Evolutionary conservation across 2,329 filamentous ascomycete genomes (phyloP), one percentile per base, ranked within the genome.

Genomic region (Ciborinia camelliae): DNA sequence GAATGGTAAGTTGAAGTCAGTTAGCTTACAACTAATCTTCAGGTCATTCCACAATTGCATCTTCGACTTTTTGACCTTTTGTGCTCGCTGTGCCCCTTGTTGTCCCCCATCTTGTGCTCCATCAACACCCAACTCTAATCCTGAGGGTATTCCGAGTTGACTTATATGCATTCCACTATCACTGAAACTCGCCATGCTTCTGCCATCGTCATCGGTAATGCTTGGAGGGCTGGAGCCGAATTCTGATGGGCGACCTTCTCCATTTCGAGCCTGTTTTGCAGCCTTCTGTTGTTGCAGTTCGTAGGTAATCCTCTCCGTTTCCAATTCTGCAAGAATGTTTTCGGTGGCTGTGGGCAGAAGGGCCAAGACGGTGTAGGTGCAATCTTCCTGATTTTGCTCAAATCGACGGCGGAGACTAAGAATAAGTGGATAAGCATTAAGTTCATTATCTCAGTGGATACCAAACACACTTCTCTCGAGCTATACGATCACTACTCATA

Each of bases 361-460:
- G 37, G 94, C 95, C n/a, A 98, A 87, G 52, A 98, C 92, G 45
- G 95, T 99, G 76, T 96, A 97, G 55, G 94, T 97, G 79, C 95
- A 99, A 78, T 99, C 95, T 76, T 97, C 94, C 76, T 99, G 95
- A 77, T 99, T 99, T 79, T 99, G 95, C 77, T 98, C 92, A 79
- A 99, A 99, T 74, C 95, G 90, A 66, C 95, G 90, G 60, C 93
- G 92, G 67, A 99, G 85, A 78, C 94, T 98, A 41, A 51, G 20
- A 30, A 37, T 50, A 47, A 39, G 45, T 50, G 45, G 52, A 65
- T 54, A 32, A 66, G 73, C 62, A 71, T 65, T 65, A 35, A n/a
- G 23, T 35, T 47, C n/a, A 26, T 30, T 4, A 55, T 51, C 45
- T 37, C 23, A 37, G 43, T 45, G 57, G 52, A 41, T n/a, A 39